These are phyloP conservation scores for Exsudoporus frostii DNA, from an alignment of 768 basidiomycete genomes.

Conservation along the genomic window DNA sequence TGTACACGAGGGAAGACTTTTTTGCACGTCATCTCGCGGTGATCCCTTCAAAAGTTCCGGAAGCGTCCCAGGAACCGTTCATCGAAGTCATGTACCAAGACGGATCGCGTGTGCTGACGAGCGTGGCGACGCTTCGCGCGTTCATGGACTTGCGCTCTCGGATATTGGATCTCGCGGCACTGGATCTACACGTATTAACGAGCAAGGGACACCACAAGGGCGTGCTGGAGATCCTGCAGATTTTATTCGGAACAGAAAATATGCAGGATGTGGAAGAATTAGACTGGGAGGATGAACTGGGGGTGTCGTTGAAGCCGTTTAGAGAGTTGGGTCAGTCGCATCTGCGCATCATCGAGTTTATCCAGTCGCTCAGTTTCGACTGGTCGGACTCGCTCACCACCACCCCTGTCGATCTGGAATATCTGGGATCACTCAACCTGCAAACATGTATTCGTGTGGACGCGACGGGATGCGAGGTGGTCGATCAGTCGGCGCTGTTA, in stretches of 20 bases:
- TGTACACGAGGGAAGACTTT: constrained; percentile 86
- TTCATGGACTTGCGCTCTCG: constrained; percentile 83
- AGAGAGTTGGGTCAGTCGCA: constrained; percentile 77
- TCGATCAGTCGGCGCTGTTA: constrained; percentile 72
- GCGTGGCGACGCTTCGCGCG: constrained; percentile 62
- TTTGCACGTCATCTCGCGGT: constrained; percentile 81
- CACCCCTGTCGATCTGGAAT: constrained; percentile 55
- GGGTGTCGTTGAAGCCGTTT: constrained; percentile 50
- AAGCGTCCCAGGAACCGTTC: constrained; percentile 44
- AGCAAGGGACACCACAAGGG: constrained; percentile 73
- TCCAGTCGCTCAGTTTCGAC: constrained; percentile 83
- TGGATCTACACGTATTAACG: constrained; percentile 86
- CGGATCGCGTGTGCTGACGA: constrained; percentile 64
- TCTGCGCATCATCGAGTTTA: constrained; percentile 80
- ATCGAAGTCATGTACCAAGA: constrained; percentile 67
- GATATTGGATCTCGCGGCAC: constrained; percentile 79
- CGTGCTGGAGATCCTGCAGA: constrained; percentile 71
- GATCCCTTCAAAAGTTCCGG: constrained; percentile 64
- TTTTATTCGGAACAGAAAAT: constrained; percentile 70
- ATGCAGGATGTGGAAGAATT: constrained; percentile 37
- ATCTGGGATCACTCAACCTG: constrained; percentile 64
- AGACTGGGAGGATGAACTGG: constrained; percentile 39
- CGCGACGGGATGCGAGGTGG: constrained; percentile 73
- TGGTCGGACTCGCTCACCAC: constrained; percentile 78
- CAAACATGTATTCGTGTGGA: constrained; percentile 68